Evolutionary conservation across 2,329 filamentous ascomycete species (phyloP).

Genomic region (Ophiocordyceps sinensis): DNA sequence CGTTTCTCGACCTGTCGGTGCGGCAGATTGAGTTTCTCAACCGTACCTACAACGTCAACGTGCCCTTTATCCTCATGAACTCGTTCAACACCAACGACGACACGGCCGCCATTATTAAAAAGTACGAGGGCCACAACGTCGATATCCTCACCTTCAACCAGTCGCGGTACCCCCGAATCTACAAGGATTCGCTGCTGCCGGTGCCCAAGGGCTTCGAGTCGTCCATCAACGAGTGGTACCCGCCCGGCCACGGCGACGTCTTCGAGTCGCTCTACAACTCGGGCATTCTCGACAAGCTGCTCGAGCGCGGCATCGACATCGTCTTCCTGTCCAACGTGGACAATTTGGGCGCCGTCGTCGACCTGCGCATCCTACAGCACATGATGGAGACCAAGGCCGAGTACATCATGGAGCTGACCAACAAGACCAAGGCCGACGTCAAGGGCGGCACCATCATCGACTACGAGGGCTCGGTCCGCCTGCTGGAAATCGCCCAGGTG

Average conservation of each 20-base stretch:
- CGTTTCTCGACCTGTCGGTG: slow-evolving; percentile 95
- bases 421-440: slow-evolving; percentile 99
- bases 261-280: slow-evolving; percentile 99
- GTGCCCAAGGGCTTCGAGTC: slow-evolving; percentile 84
- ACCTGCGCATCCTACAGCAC: slow-evolving; percentile 96
- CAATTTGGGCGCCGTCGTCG: slow-evolving; percentile 94
- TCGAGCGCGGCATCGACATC: slow-evolving; percentile 90
- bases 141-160: slow-evolving; percentile 99
- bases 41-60: slow-evolving; percentile 93
- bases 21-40: slow-evolving; percentile 99
- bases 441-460: slow-evolving; percentile 99
- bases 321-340: slow-evolving; percentile 98
- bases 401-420: slow-evolving; percentile 99
- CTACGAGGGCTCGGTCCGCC: slow-evolving; percentile 91
- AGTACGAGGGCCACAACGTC: slow-evolving; percentile 99
- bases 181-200: slow-evolving; percentile 95
- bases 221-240: slow-evolving; percentile 93
- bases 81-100: slow-evolving; percentile 99
- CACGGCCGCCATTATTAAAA: slow-evolving; percentile 98
- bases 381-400: slow-evolving; percentile 96
- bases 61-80: slow-evolving; percentile 99
- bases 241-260: slow-evolving; percentile 96
- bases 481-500: slow-evolving; percentile 97
- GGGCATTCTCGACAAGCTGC: slow-evolving; percentile 89
- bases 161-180: slow-evolving; percentile 92